A percentile compares a stretch with the other conserved stretches of the same genome.
phyloP scores from a whole-genome alignment of 768 basidiomycete genomes.

The Macrolepiota albuminosa region DNA sequence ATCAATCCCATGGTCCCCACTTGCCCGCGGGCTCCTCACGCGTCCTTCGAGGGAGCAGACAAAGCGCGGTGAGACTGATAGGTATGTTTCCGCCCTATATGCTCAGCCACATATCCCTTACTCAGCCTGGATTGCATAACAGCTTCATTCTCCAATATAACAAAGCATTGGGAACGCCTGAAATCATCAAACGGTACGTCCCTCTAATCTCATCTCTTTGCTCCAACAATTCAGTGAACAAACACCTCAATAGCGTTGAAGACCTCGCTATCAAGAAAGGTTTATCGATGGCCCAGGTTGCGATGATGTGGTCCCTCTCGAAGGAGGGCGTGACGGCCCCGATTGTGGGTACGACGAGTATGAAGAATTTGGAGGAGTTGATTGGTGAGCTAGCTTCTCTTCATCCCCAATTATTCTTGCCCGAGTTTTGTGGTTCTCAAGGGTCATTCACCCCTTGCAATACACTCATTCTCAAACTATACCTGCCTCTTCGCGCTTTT shows the following conservation, averaged over 20 bases:
- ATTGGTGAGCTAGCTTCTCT: conserved; percentile 29
- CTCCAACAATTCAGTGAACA: background rate
- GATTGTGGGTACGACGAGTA: conserved; percentile 51
- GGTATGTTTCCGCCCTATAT: conserved; percentile 16
- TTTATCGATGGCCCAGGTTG: conserved; percentile 53
- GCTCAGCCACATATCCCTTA: no score
- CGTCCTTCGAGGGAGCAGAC: conserved; percentile 36
- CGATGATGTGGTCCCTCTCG: conserved; percentile 47
- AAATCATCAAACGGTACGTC: conserved; percentile 33
- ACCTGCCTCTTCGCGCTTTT: no score
- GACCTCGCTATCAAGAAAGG: conserved; percentile 47
- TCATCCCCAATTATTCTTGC: background rate
- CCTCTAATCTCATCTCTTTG: background rate
- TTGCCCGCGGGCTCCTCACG: conserved; percentile 47
- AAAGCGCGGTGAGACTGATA: conserved; percentile 32
- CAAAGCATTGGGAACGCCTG: conserved; percentile 22
- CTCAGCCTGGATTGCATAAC: background rate
- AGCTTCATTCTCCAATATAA: conserved; percentile 22
- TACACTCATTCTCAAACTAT: background rate
- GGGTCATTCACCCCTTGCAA: background rate
- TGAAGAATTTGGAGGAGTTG: conserved; percentile 48
- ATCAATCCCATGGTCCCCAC: conserved; percentile 55
- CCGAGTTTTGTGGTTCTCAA: background rate
- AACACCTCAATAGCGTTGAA: conserved; percentile 38
- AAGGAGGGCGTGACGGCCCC: conserved; percentile 51